Evolutionary conservation across 768 basidiomycete species (phyloP).

Genomic region (Phylloporus rhodoxanthus): DNA sequence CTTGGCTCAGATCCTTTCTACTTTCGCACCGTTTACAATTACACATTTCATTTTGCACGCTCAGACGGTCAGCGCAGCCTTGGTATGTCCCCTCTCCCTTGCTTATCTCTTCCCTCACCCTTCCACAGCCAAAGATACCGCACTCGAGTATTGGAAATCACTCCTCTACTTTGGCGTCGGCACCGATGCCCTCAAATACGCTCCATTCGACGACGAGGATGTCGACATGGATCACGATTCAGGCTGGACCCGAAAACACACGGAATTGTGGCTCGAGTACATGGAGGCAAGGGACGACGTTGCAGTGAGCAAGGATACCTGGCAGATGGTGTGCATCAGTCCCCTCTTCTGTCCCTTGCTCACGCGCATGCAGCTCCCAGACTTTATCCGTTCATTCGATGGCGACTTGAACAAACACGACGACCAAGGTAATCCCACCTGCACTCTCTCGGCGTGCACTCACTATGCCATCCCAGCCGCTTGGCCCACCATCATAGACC

Average conservation of each 20-base stretch:
- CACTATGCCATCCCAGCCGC: slow-evolving; percentile 45
- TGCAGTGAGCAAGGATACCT: slow-evolving; percentile 85
- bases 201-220: slow-evolving; percentile 36
- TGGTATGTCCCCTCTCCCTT: slow-evolving; percentile 38
- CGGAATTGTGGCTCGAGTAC: slow-evolving; percentile 76
- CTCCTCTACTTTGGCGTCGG: slow-evolving; percentile 66
- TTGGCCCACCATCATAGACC: slow-evolving; percentile 85
- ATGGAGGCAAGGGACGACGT: slow-evolving; percentile 56
- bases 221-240: slow-evolving; percentile 38
- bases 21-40: slow-evolving; percentile 73
- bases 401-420: slow-evolving; percentile 68
- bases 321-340: slow-evolving; percentile 63
- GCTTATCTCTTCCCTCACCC: background rate
- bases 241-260: slow-evolving; percentile 62
- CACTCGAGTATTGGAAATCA: slow-evolving; percentile 73
- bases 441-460: background rate
- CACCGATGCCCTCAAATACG: slow-evolving; percentile 57
- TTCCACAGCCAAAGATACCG: slow-evolving; percentile 55
- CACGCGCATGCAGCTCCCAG: slow-evolving; percentile 52
- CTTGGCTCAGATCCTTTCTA: slow-evolving; percentile 62
- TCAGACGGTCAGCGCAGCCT: slow-evolving; percentile 75
- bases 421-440: slow-evolving; percentile 52
- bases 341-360: slow-evolving; percentile 3
- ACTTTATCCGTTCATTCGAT: slow-evolving; percentile 74
- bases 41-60: slow-evolving; percentile 77